Conservation (phyloP, 139 green algal species). For the Astrephomene gubernaculifera region DNA sequence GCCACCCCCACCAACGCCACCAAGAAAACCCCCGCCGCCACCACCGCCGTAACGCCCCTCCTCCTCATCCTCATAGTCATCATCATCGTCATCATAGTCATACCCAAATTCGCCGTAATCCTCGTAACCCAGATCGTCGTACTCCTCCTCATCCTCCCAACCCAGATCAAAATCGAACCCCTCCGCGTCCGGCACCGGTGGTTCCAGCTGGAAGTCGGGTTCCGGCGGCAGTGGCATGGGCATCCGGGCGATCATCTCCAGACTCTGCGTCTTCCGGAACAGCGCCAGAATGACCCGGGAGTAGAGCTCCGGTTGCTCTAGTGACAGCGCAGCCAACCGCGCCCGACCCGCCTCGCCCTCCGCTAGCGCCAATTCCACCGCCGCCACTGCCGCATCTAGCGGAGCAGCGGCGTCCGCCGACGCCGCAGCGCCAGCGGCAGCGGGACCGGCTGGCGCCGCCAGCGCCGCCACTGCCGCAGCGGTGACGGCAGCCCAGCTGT, state of each 20-base stretch:
- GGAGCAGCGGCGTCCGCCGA: background rate
- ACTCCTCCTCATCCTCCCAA: constrained; percentile 26
- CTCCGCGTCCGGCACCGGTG: constrained; percentile 2
- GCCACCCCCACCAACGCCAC: background rate
- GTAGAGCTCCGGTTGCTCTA: constrained; percentile 37
- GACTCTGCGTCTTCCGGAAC: constrained; percentile 24
- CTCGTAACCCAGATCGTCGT: background rate
- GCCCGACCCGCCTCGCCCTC: constrained; percentile 19
- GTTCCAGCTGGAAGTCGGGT: constrained; percentile 9
- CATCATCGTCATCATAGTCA: constrained; percentile 18
- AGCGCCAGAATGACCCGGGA: constrained; percentile 16
- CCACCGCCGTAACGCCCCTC: background rate
- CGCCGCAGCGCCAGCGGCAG: background rate
- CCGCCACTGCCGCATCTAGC: background rate
- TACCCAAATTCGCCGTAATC: too few species aligned
- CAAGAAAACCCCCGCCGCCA: background rate
- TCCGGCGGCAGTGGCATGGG: constrained; percentile 37
- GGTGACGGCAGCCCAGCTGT: background rate
- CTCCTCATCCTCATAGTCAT: constrained; percentile 15
- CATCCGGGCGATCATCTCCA: constrained; percentile 25
- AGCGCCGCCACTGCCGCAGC: too few species aligned
- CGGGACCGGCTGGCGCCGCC: background rate
- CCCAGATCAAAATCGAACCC: constrained; percentile 28
- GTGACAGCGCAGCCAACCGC: background rate
- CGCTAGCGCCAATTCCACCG: constrained; percentile 19